phyloP scores from a whole-genome alignment of 2,329 filamentous ascomycete species.

The Penicillium sp. region DNA sequence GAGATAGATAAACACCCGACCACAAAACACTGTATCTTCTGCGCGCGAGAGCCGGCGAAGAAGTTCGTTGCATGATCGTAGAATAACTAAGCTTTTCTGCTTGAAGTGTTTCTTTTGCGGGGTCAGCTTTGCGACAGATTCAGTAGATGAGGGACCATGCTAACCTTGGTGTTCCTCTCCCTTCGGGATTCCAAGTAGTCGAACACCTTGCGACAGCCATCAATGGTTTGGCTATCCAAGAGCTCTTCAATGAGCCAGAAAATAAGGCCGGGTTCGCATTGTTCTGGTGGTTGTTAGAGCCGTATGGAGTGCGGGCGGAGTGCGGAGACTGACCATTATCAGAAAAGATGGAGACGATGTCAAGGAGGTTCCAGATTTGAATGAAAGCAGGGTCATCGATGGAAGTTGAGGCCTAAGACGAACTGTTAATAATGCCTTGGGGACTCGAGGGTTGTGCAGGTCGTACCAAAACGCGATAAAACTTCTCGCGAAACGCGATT shows the following conservation, averaged over 20 bases:
- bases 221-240: slow-evolving; percentile 91
- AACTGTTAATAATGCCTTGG: slow-evolving; percentile 15
- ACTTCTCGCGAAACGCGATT: slow-evolving; percentile 76
- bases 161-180: slow-evolving; percentile 78
- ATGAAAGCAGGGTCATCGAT: slow-evolving; percentile 79
- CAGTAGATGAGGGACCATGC: not conserved
- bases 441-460: slow-evolving; percentile 2
- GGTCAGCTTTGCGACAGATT: slow-evolving; percentile 24
- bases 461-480: slow-evolving; percentile 75
- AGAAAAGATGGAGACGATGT: slow-evolving; percentile 84
- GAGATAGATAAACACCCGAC: slow-evolving; percentile 95
- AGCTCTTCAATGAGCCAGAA: slow-evolving; percentile 94
- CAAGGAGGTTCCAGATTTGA: slow-evolving; percentile 88
- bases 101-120: slow-evolving; percentile 63
- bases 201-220: slow-evolving; percentile 86
- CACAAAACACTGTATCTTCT: slow-evolving; percentile 96
- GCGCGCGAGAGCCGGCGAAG: slow-evolving; percentile 90
- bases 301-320: not conserved
- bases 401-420: slow-evolving; percentile 63
- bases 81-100: slow-evolving; percentile 81
- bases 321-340: slow-evolving; percentile 66
- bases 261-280: slow-evolving; percentile 74
- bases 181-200: slow-evolving; percentile 92
- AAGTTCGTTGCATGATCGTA: slow-evolving; percentile 94
- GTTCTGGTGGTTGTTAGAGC: slow-evolving; percentile 40